A percentile compares a stretch with the other conserved stretches of the same genome.
phyloP scores from a whole-genome alignment of 2,329 filamentous ascomycete species.

The Penicillium brasilianum region DNA sequence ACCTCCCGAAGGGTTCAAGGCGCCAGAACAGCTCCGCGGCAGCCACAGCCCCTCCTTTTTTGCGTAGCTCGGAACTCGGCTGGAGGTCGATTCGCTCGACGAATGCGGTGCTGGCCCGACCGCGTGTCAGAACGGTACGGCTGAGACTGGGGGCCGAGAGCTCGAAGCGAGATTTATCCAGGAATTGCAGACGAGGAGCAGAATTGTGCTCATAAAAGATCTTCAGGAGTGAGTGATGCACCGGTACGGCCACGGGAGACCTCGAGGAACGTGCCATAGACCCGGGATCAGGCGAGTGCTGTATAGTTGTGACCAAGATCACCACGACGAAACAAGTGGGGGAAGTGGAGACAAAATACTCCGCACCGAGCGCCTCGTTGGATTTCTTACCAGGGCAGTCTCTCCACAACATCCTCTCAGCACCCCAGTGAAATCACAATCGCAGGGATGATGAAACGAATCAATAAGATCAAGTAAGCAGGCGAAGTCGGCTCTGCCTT shows the following conservation, averaged over 20 bases:
- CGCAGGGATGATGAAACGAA: too few species aligned
- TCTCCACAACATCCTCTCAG: too few species aligned
- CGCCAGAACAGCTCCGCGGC: not conserved
- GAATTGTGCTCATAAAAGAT: not conserved
- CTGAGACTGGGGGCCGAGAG: not conserved
- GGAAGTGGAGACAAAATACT: not conserved
- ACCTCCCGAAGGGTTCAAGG: not conserved
- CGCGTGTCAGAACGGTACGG: not conserved
- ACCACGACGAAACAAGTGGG: not conserved
- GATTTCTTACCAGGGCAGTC: too few species aligned
- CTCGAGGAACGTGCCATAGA: not conserved
- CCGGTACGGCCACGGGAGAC: not conserved
- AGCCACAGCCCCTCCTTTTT: not conserved
- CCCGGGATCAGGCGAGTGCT: not conserved
- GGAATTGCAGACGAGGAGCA: not conserved
- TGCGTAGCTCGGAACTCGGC: not conserved
- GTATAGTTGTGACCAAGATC: not conserved
- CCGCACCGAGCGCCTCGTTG: not conserved
- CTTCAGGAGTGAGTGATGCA: not conserved
- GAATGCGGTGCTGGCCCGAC: not conserved
- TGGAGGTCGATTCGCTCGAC: not conserved
- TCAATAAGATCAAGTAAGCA: too few species aligned
- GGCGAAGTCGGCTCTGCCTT: too few species aligned
- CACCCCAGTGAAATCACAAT: too few species aligned
- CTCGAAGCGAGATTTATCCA: not conserved